Evolutionary conservation across 2,329 filamentous ascomycete genomes (phyloP), one percentile per base, ranked within the genome.

Genomic region (Ophiosphaerella narmari): DNA sequence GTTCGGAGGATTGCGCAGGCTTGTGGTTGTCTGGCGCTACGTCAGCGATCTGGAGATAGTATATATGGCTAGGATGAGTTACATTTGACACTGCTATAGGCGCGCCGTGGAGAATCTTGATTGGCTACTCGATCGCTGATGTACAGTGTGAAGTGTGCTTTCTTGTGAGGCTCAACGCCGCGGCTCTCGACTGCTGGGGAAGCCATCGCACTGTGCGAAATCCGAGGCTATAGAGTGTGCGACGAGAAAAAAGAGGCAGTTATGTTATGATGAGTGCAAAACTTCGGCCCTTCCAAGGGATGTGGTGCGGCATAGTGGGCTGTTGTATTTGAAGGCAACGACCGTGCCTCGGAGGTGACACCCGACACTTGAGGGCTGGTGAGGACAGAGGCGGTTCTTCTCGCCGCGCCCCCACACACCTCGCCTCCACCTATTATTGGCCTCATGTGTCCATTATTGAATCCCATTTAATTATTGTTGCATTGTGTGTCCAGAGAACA

Each of bases 1-100:
- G 61, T 7, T 68, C 55, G 44, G 63, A 53, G 7, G 62, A 57
- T 46, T 70, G 71, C 32, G 59, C 53, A 23, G 77, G 76, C 59
- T 77, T 79, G 63, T 79, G 72, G 59, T 80, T 80, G 67, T 75
- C 72, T 75, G 48, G 36, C 46, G 45, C 11, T 24, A 37, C 9
- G 39, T 66, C 44, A 66, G 55, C 49, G 31, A 35, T 47, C 36
- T 46, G 43, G 46, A 41, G 16, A 44, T 39, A 29, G 31, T 43
- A 32, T 38, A 48, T 46, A 50, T 13, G 38, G 7, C 44, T 29
- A 37, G 24, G 33, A 2, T 37, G 39, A 16, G 50, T 29, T 65
- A 74, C 72, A 74, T 55, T 69, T 73, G 7, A 74, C 63, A 41
- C 66, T 65, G 45, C 59, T 72, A 38, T 63, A 73, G 9, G 45